A percentile compares a stretch with the other conserved stretches of the same genome.
Evolutionary conservation across 495 filamentous ascomycete genomes (phyloP).

Genomic region (Thermothielavioides terrestris): DNA sequence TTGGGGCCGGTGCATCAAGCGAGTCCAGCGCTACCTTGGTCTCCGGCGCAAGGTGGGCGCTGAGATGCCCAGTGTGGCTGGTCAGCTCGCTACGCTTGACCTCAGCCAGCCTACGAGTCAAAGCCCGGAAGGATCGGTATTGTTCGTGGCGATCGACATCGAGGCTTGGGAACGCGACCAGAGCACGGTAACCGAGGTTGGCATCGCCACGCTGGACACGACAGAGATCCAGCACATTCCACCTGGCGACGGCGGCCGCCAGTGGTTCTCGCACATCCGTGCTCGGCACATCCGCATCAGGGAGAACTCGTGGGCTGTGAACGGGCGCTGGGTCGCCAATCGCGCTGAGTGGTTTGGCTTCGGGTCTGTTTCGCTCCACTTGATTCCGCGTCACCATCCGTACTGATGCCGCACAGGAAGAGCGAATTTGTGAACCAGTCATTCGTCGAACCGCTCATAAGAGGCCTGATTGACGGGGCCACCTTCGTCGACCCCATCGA

Average conservation of each 20-base stretch:
- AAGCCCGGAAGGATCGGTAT: conserved; percentile 37
- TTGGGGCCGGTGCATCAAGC: conserved; percentile 45
- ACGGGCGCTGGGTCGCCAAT: conserved; percentile 55
- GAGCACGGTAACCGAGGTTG: conserved; percentile 69
- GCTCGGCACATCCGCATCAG: conserved; percentile 67
- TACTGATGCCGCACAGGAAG: conserved; percentile 21
- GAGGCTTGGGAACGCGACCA: conserved; percentile 67
- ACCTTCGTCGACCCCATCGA: background rate
- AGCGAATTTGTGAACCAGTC: conserved; percentile 23
- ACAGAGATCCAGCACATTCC: conserved; percentile 41
- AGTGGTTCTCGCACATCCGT: conserved; percentile 58
- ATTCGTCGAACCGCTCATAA: conserved; percentile 14
- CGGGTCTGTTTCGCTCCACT: conserved; percentile 37
- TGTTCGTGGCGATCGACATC: conserved; percentile 74
- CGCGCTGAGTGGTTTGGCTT: conserved; percentile 71
- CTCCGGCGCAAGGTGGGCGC: conserved; percentile 33
- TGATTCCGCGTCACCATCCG: too few relatives aligned
- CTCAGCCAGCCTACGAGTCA: conserved; percentile 29
- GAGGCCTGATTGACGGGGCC: conserved; percentile 20
- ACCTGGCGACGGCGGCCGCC: conserved; percentile 49
- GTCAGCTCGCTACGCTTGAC: conserved; percentile 2
- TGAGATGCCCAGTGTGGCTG: background rate
- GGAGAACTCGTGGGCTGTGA: conserved; percentile 57
- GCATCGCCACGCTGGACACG: conserved; percentile 76
- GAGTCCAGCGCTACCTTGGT: conserved; percentile 61